Evolutionary conservation across 257 asterid genomes (phyloP).

Genomic region (Lantana camara): DNA sequence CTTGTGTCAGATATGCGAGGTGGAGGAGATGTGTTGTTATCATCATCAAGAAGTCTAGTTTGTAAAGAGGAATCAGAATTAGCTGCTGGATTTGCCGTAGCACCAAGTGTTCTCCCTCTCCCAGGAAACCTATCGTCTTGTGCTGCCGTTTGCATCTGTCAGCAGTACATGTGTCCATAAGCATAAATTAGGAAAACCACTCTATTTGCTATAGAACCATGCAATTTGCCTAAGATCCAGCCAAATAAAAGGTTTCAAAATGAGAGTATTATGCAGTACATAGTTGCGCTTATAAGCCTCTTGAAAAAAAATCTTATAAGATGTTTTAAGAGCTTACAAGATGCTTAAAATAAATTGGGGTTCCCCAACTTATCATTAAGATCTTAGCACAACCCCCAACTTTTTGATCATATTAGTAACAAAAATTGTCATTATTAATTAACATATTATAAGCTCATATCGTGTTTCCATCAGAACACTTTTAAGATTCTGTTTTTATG

Average conservation of each 20-base stretch:
- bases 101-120: slow-evolving; percentile 68
- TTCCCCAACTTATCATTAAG: no score
- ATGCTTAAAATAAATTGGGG: no score
- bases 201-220: neutral
- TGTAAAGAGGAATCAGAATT: slow-evolving; percentile 71
- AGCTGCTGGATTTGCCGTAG: slow-evolving; percentile 47
- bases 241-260: slow-evolving; percentile 1
- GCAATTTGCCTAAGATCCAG: neutral
- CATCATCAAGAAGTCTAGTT: slow-evolving; percentile 71
- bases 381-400: no score
- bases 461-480: no score
- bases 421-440: no score
- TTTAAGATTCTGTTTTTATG: no score
- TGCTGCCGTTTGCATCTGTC: slow-evolving; percentile 47
- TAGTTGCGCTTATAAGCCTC: no score
- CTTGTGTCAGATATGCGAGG: slow-evolving; percentile 46
- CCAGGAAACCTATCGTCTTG: slow-evolving; percentile 81
- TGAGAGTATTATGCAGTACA: neutral
- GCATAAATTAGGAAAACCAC: neutral
- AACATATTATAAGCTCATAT: no score
- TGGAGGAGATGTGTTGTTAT: slow-evolving; percentile 38
- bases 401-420: no score
- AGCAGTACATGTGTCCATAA: slow-evolving; percentile 21
- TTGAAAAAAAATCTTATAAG: no score
- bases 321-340: no score